Evolutionary conservation across 768 basidiomycete species (phyloP).

Genomic region (Russula lepida): DNA sequence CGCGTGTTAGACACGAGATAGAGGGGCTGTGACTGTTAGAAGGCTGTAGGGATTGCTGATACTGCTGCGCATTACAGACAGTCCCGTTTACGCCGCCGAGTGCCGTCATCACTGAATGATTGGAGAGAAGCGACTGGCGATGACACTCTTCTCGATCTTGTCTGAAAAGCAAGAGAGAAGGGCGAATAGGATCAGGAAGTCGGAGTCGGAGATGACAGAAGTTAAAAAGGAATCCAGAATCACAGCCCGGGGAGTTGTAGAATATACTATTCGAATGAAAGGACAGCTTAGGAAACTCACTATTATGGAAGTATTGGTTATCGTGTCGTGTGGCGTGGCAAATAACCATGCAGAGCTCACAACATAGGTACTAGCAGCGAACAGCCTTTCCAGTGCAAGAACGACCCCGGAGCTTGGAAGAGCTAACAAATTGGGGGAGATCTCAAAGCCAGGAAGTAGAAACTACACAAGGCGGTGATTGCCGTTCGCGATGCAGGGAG

Average conservation of each 20-base stretch:
- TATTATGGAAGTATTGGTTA: too few species aligned
- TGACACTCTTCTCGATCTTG: background rate
- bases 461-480: too few species aligned
- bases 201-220: background rate
- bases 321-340: conserved; percentile 27
- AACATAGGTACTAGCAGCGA: too few species aligned
- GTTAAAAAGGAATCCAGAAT: background rate
- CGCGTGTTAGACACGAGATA: conserved; percentile 27
- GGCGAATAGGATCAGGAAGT: background rate
- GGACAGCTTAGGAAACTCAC: too few species aligned
- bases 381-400: too few species aligned
- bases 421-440: too few species aligned
- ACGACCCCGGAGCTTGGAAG: too few species aligned
- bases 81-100: conserved; percentile 5
- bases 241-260: too few species aligned
- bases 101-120: background rate
- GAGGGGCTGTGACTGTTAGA: background rate
- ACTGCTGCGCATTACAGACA: conserved; percentile 2
- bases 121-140: background rate
- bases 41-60: background rate
- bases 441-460: too few species aligned
- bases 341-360: too few species aligned
- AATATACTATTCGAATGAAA: too few species aligned
- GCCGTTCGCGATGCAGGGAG: too few species aligned
- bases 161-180: background rate